Conservation (phyloP, 129 eudicot species). For the Logfia minima region DNA sequence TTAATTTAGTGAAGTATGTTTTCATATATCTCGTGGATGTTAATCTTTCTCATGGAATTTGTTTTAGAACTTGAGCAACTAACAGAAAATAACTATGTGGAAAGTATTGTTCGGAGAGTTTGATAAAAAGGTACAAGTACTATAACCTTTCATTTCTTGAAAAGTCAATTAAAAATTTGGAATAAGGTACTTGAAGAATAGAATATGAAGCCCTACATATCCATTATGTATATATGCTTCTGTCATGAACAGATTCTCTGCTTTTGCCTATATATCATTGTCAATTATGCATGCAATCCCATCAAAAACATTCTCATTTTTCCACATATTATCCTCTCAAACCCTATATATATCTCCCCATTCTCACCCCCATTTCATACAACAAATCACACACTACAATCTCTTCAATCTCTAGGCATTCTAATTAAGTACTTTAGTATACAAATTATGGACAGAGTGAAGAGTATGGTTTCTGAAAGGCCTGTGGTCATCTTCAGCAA, state of each 20-base stretch:
- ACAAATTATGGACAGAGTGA: constrained; percentile 49
- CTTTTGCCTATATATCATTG: neutral
- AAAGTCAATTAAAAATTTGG: constrained; percentile 10
- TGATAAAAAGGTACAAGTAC: neutral
- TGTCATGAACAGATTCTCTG: constrained; percentile 12
- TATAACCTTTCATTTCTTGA: constrained; percentile 3
- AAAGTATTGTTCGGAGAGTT: neutral
- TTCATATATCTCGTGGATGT: too few species aligned
- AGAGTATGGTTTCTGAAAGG: constrained; percentile 55
- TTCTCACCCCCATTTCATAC: neutral
- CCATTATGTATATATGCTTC: constrained; percentile 19
- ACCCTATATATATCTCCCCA: constrained; percentile 14
- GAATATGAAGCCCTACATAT: constrained; percentile 8
- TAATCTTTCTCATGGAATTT: too few species aligned
- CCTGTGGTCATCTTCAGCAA: constrained; percentile 82
- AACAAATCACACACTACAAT: neutral
- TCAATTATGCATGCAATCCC: neutral
- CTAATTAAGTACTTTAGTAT: neutral
- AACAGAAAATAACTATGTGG: neutral
- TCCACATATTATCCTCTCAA: constrained; percentile 22
- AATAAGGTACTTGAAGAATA: constrained; percentile 12
- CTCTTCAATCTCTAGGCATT: neutral
- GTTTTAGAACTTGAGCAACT: too few species aligned
- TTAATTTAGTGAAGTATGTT: too few species aligned
- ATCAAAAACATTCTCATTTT: constrained; percentile 20